phyloP scores from a whole-genome alignment of 495 filamentous ascomycete genomes.

The Clavariopsis aquatica region DNA sequence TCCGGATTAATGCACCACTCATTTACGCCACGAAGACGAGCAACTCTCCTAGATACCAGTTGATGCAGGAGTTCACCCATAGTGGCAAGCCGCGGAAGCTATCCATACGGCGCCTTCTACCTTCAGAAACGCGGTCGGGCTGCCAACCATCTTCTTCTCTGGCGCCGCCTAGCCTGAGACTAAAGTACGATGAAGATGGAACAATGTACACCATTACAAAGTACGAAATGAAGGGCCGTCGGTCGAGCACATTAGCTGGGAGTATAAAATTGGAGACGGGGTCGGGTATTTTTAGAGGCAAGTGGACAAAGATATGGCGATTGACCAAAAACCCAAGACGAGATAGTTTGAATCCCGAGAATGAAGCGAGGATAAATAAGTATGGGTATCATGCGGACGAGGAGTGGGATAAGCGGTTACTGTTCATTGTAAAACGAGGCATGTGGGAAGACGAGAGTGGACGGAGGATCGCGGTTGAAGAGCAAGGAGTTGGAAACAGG shows the following conservation, averaged over 20 bases:
- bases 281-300: slow-evolving; percentile 9
- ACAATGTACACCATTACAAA: slow-evolving; percentile 31
- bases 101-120: slow-evolving; percentile 26
- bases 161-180: background rate
- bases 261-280: slow-evolving; percentile 26
- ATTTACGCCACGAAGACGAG: slow-evolving; percentile 30
- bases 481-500: too few relatives aligned
- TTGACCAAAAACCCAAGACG: slow-evolving; percentile 21
- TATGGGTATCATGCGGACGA: slow-evolving; percentile 36
- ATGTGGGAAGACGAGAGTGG: slow-evolving; percentile 24
- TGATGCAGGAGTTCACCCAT: slow-evolving; percentile 29
- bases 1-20: slow-evolving; percentile 24
- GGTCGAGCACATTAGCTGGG: slow-evolving; percentile 23
- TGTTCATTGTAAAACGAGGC: slow-evolving; percentile 31
- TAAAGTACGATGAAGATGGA: slow-evolving; percentile 30
- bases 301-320: slow-evolving; percentile 26
- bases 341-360: slow-evolving; percentile 35
- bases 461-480: slow-evolving; percentile 9
- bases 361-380: slow-evolving; percentile 30
- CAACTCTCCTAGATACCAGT: slow-evolving; percentile 32
- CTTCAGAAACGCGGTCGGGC: slow-evolving; percentile 25
- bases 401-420: slow-evolving; percentile 33
- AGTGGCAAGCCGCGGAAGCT: slow-evolving; percentile 25
- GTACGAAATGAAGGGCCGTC: slow-evolving; percentile 28
- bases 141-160: slow-evolving; percentile 15